These are phyloP conservation scores for Jamesozyma lodderae DNA, from an alignment of 805 yeast genomes.

Conservation along the genomic window DNA sequence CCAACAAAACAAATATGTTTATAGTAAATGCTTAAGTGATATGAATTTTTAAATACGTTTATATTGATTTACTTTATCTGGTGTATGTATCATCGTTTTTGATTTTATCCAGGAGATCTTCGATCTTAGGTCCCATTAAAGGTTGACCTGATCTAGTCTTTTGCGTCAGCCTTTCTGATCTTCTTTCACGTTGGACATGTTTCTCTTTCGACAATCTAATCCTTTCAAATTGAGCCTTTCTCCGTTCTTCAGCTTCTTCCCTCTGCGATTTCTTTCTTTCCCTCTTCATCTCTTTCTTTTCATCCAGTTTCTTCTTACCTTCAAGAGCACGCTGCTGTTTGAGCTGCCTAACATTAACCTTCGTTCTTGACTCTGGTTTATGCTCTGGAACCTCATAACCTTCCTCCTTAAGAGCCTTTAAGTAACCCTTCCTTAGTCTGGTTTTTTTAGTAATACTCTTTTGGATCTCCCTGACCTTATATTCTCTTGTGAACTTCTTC, in stretches of 20 bases:
- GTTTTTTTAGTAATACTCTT: slow-evolving; percentile 72
- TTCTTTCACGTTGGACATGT: slow-evolving; percentile 35
- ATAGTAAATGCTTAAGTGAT: too few species aligned
- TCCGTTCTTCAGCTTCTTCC: slow-evolving; percentile 30
- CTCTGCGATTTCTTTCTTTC: slow-evolving; percentile 29
- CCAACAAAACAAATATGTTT: neutral
- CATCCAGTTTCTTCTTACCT: slow-evolving; percentile 26
- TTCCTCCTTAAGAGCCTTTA: slow-evolving; percentile 67
- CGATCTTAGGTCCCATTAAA: slow-evolving; percentile 80
- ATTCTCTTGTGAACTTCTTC: slow-evolving; percentile 33
- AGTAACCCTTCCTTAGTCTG: slow-evolving; percentile 68
- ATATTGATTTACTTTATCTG: neutral
- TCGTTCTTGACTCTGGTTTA: slow-evolving; percentile 9
- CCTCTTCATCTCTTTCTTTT: slow-evolving; percentile 31
- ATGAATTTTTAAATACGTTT: too few species aligned
- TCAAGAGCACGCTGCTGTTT: slow-evolving; percentile 16
- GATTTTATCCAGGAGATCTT: slow-evolving; percentile 67
- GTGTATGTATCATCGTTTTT: slow-evolving; percentile 38
- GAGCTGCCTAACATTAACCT: slow-evolving; percentile 13
- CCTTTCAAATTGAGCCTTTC: slow-evolving; percentile 34
- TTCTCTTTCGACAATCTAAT: slow-evolving; percentile 33
- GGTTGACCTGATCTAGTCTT: slow-evolving; percentile 80
- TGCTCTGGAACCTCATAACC: slow-evolving; percentile 49
- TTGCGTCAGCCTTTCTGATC: slow-evolving; percentile 38
- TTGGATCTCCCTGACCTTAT: slow-evolving; percentile 55